Base-by-base conservation (phyloP, 2,329 filamentous ascomycete species). In the Aspergillus sp. region DNA sequence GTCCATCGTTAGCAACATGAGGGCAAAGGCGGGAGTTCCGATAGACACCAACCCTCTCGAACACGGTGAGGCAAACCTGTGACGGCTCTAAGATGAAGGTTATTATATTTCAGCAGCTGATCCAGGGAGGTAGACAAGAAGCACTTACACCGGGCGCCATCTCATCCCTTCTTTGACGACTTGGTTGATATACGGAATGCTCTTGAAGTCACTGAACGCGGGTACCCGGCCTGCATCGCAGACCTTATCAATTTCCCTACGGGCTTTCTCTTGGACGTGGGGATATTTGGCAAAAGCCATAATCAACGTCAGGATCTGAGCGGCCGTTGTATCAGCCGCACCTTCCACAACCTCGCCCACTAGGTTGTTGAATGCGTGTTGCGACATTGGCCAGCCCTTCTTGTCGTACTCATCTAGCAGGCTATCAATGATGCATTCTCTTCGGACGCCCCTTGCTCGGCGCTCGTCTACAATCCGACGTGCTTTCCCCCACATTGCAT, bases 141-240 rank as follows among this genome's bases (percentile, higher is more conserved):
- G 22, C 12, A 44, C n/a, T 22, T 22, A 77, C 1, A 83, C 79
- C 0, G 82, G 81, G 4, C 82, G 74, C 82, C 83, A 85, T 3
- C 83, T 75, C n/a, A 85, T 69, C 1, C 81, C 77, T 60, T 87
- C 84, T 61, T 85, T 84, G n/a, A 84, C 77, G 17, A 83, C 74
- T 0, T 80, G 80, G 17, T 77, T 74, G 34, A 84, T 65, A 61
- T 86, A 86, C 0, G 83, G 82, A 8, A 86, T 65, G 3, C 73
- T 68, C 0, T 73, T 68, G 20, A 76, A 73, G 62, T 86, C 83
- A 37, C 79, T 75, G 66, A 78, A 80, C 17, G 66, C 69, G 0
- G 83, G 83, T 8, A 78, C 73, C 2, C 83, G 75, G 12, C 73
- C 56, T 0, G 70, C 62, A 2, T 83, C 82, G 2, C 86, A 73